These are phyloP conservation scores for Metschnikowia santaceciliae DNA, from an alignment of 805 yeast genomes.

Conservation along the genomic window DNA sequence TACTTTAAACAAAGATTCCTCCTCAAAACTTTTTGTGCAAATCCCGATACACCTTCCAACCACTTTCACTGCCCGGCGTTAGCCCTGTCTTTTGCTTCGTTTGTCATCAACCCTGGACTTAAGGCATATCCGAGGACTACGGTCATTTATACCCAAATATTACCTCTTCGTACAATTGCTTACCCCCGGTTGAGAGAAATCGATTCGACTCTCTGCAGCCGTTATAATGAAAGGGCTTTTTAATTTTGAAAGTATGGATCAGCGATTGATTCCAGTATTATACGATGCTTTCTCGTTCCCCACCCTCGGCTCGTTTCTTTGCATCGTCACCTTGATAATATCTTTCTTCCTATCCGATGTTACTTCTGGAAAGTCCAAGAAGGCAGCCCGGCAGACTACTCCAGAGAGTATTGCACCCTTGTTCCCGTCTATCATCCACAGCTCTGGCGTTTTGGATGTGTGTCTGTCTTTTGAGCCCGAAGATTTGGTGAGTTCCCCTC, in stretches of 20 bases:
- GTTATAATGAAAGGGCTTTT: not conserved
- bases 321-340: not conserved
- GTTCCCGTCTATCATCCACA: conserved; percentile 14
- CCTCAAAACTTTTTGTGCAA: not conserved
- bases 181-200: too few species aligned
- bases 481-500: conserved; percentile 11
- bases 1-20: not conserved
- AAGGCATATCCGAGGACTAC: not conserved
- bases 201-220: not conserved
- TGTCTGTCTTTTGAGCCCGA: conserved; percentile 1
- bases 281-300: not conserved
- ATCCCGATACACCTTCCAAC: not conserved
- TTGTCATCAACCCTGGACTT: not conserved
- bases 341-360: conserved; percentile 1
- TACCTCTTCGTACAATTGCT: not conserved
- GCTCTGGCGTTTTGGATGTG: not conserved
- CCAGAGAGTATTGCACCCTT: conserved; percentile 1
- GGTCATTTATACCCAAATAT: not conserved
- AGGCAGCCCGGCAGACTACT: not conserved
- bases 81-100: not conserved
- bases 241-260: not conserved
- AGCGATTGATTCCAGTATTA: not conserved
- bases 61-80: not conserved
- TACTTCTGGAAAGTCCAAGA: not conserved
- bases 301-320: conserved; percentile 1